Base-by-base conservation (phyloP, 352 stramenopile species). In the Albugo candida region DNA sequence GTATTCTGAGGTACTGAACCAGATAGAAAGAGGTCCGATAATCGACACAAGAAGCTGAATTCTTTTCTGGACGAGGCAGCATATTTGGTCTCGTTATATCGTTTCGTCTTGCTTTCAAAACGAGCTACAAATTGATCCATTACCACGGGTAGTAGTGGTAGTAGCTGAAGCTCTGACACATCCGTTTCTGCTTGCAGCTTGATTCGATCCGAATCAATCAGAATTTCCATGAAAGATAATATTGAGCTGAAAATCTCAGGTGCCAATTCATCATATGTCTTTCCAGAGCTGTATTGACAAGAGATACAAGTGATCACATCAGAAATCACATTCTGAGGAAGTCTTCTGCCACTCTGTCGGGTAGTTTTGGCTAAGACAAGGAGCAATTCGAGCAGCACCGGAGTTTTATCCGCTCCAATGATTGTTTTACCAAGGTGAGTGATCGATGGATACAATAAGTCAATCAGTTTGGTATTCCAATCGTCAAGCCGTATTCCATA, bases 31-130 rank as follows among this genome's bases (percentile, higher is more conserved):
- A 87, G 68, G 6, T 67, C 48, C 17, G 77, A 85, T 5, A 92
- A 42, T 12, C 75, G 72, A 40, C 80, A 92, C 12, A 92, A 46
- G 46, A 92, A 85, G 3, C 59, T 56, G 14, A 92, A 68, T 47
- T 92, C 80, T 24, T 82, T 83, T 21, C 70, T 72, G 14, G 80
- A 86, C 24, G 80, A 89, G 2, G 74, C 80, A 1, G 75, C 72
- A 24, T 85, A 86, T 2, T 72, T 65, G 40, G 88, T 75, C 16
- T 68, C 66, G 1, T 65, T 64, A 38, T 87, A 87, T 4, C 79
- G 76, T 27, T 75, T 68, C 11, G 69, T 68, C 58, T 87, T 88
- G 36, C 69, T 71, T 47, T 88, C 59, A 56, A 92, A 92, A 5
- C 80, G 80, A 31, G 53, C 51, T 3, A 92, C 70, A 51, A 92